Evolutionary conservation across 441 rosid species (phyloP).

Genomic region (Daphne laureola): DNA sequence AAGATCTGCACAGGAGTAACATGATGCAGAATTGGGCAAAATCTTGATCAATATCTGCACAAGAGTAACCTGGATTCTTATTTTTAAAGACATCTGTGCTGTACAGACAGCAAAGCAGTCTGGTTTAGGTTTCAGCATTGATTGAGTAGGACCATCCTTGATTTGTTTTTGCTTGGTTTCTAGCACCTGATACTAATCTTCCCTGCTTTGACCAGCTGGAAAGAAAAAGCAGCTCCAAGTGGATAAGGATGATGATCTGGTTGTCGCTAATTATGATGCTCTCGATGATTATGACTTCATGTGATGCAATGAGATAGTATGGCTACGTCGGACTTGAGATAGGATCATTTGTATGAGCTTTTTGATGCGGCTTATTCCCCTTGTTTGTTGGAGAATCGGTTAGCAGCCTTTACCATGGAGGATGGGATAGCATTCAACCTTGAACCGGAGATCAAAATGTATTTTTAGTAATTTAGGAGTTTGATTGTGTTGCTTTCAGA

Average conservation of each 20-base stretch:
- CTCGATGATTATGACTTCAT: slow-evolving; percentile 78
- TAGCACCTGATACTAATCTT: too few species aligned
- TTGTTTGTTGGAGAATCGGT: slow-evolving; percentile 1
- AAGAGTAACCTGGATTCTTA: background rate
- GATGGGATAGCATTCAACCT: slow-evolving; percentile 1
- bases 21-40: too few species aligned
- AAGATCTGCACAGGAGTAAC: too few species aligned
- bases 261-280: slow-evolving; percentile 35
- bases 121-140: too few species aligned
- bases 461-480: background rate
- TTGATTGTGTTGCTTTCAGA: slow-evolving; percentile 1
- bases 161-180: too few species aligned
- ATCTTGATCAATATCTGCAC: background rate
- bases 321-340: slow-evolving; percentile 6
- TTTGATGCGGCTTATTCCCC: slow-evolving; percentile 2
- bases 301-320: slow-evolving; percentile 31
- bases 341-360: slow-evolving; percentile 8
- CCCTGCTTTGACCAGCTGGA: slow-evolving; percentile 35
- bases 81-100: background rate
- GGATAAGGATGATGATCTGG: slow-evolving; percentile 68
- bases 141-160: too few species aligned
- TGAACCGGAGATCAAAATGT: slow-evolving; percentile 1
- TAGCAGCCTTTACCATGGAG: background rate
- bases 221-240: slow-evolving; percentile 78
- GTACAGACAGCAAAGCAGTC: background rate